phyloP scores from a whole-genome alignment of 768 basidiomycete species.

The Boletus edulis region DNA sequence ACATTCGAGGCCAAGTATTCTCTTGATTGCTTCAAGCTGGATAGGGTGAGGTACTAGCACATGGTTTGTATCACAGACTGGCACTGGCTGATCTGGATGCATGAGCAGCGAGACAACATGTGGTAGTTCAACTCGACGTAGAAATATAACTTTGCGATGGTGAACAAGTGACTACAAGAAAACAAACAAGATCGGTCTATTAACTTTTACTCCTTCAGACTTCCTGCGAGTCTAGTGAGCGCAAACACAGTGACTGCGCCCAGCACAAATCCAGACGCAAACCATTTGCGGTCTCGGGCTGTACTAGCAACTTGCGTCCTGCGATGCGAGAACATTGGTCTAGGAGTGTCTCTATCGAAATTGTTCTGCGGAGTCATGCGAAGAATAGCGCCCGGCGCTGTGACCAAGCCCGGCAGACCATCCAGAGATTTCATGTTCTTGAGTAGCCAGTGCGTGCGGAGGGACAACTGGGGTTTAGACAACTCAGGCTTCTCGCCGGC shows the following conservation, averaged over 20 bases:
- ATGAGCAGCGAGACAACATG: too few relatives aligned
- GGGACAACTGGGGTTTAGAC: conserved; percentile 31
- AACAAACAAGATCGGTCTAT: background rate
- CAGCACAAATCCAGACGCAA: conserved; percentile 19
- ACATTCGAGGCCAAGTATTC: too few relatives aligned
- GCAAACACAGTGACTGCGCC: conserved; percentile 12
- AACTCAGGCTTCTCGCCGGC: background rate
- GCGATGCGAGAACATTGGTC: conserved; percentile 15
- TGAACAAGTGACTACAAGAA: too few relatives aligned
- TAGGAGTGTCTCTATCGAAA: conserved; percentile 16
- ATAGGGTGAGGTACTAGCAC: too few relatives aligned
- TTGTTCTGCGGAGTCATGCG: conserved; percentile 2
- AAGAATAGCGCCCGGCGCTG: conserved; percentile 21
- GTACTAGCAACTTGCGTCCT: background rate
- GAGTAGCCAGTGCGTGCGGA: conserved; percentile 51
- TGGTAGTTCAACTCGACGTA: too few relatives aligned
- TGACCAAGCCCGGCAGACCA: conserved; percentile 51
- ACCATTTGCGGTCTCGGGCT: conserved; percentile 4
- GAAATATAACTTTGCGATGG: too few relatives aligned
- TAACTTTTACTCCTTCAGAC: background rate
- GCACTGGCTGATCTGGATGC: too few relatives aligned
- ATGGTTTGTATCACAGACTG: too few relatives aligned
- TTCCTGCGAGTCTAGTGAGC: background rate
- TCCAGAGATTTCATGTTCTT: conserved; percentile 55
- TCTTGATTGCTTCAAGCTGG: too few relatives aligned